Percentiles rank a stretch among this genome's conserved stretches.
phyloP scores from a whole-genome alignment of 495 filamentous ascomycete genomes.

The Aspergillus coremiiformis region DNA sequence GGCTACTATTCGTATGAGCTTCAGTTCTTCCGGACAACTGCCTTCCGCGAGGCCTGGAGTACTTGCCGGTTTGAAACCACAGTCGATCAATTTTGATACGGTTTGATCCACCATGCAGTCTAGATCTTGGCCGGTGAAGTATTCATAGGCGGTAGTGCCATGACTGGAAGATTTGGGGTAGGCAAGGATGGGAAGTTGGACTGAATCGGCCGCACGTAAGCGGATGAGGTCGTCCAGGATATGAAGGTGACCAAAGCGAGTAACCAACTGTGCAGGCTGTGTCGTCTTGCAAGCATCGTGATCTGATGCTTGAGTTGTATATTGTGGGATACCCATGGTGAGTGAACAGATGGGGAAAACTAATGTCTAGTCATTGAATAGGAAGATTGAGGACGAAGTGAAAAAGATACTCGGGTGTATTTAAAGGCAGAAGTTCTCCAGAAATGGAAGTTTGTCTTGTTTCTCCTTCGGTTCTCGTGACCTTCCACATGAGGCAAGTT shows the following conservation, averaged over 20 bases:
- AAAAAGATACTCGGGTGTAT: too few relatives aligned
- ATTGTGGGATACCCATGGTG: conserved; percentile 45
- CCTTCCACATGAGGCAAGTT: too few relatives aligned
- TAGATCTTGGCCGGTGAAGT: conserved; percentile 46
- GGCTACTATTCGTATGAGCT: conserved; percentile 10
- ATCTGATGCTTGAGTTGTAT: conserved; percentile 7
- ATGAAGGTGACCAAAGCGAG: conserved; percentile 32
- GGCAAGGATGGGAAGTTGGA: conserved; percentile 45
- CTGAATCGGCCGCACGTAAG: conserved; percentile 39
- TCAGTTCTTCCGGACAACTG: too few relatives aligned
- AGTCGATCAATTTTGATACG: conserved; percentile 28
- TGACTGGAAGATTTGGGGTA: conserved; percentile 36
- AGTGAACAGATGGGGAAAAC: conserved; percentile 18
- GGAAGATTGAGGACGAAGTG: neutral
- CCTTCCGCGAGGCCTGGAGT: too few relatives aligned
- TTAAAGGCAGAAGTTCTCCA: too few relatives aligned
- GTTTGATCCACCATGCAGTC: conserved; percentile 48
- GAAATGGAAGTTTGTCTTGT: too few relatives aligned
- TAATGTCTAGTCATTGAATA: neutral
- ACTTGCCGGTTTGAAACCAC: conserved; percentile 33
- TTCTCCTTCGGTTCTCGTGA: too few relatives aligned
- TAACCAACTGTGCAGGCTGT: conserved; percentile 15
- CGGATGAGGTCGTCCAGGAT: conserved; percentile 45
- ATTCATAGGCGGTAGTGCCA: conserved; percentile 37
- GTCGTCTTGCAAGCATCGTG: conserved; percentile 7